These are phyloP conservation scores for Ustilago nuda DNA, from an alignment of 1,284 basidiomycete genomes.

Conservation along the genomic window DNA sequence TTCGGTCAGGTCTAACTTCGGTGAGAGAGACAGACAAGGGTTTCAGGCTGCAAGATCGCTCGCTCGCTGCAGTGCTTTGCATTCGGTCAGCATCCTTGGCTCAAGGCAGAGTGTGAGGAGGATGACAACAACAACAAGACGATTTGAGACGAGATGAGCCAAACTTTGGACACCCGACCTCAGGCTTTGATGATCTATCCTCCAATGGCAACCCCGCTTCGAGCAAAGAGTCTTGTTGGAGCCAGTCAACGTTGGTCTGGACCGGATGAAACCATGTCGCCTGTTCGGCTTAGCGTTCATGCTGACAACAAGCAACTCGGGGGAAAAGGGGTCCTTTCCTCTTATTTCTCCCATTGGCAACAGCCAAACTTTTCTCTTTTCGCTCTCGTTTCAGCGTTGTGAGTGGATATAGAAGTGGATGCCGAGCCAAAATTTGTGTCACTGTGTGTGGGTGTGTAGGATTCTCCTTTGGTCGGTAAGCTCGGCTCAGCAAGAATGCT, in stretches of 20 bases:
- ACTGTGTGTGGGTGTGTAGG: background rate
- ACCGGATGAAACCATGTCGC: background rate
- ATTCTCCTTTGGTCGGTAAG: background rate
- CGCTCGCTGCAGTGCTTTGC: background rate
- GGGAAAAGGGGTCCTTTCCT: background rate
- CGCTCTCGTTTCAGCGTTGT: no score
- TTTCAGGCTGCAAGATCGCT: background rate
- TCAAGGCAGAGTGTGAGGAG: background rate
- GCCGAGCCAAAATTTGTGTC: background rate
- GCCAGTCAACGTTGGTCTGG: background rate
- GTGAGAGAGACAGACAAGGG: background rate
- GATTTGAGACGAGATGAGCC: background rate
- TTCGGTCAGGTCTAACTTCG: conserved; percentile 5
- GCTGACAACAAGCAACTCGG: background rate
- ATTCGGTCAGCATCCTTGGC: background rate
- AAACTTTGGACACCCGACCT: background rate
- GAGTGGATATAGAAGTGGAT: background rate
- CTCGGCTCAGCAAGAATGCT: background rate
- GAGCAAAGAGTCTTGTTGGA: background rate
- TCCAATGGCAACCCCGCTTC: background rate
- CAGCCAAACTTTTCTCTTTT: background rate
- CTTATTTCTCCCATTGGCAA: background rate
- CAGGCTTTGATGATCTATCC: background rate
- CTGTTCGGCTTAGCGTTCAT: background rate
- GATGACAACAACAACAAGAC: background rate